These are phyloP conservation scores for Xylariaceae sp. DNA, from an alignment of 2,329 filamentous ascomycete species.

Conservation along the genomic window DNA sequence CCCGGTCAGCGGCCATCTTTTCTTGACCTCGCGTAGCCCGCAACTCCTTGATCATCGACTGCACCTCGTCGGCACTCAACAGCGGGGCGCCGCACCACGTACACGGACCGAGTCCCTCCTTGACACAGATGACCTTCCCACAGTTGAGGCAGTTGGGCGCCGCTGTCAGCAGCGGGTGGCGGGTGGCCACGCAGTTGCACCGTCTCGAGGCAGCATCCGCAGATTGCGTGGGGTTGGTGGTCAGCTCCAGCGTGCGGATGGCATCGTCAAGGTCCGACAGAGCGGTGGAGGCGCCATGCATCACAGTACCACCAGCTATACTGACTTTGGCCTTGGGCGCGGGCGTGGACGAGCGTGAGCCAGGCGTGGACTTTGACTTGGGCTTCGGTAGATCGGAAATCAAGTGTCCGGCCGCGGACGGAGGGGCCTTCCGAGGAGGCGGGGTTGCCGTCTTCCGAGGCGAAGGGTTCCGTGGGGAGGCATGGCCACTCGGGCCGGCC, in stretches of 20 bases:
- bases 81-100: slow-evolving; percentile 79
- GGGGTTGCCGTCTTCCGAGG: slow-evolving; percentile 42
- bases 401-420: slow-evolving; percentile 67
- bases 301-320: slow-evolving; percentile 69
- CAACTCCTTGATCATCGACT: slow-evolving; percentile 77
- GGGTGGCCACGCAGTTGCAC: slow-evolving; percentile 82
- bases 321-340: slow-evolving; percentile 54
- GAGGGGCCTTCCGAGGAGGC: slow-evolving; percentile 45
- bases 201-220: slow-evolving; percentile 52
- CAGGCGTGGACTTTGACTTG: slow-evolving; percentile 47
- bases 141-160: slow-evolving; percentile 89
- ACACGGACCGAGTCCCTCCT: slow-evolving; percentile 88
- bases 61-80: slow-evolving; percentile 64
- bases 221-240: slow-evolving; percentile 70
- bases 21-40: slow-evolving; percentile 81
- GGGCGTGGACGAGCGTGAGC: slow-evolving; percentile 43
- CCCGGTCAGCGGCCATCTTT: slow-evolving; percentile 74
- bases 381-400: slow-evolving; percentile 69
- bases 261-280: slow-evolving; percentile 68
- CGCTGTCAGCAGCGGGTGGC: slow-evolving; percentile 81
- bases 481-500: slow-evolving; percentile 27
- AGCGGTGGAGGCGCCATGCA: slow-evolving; percentile 72
- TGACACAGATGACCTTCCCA: slow-evolving; percentile 91
- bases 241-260: slow-evolving; percentile 83
- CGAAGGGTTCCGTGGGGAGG: slow-evolving; percentile 35